These are phyloP conservation scores for Pseudisothecium myosuroides DNA, from an alignment of 225 moss, liverwort and hornwort genomes.

Conservation along the genomic window DNA sequence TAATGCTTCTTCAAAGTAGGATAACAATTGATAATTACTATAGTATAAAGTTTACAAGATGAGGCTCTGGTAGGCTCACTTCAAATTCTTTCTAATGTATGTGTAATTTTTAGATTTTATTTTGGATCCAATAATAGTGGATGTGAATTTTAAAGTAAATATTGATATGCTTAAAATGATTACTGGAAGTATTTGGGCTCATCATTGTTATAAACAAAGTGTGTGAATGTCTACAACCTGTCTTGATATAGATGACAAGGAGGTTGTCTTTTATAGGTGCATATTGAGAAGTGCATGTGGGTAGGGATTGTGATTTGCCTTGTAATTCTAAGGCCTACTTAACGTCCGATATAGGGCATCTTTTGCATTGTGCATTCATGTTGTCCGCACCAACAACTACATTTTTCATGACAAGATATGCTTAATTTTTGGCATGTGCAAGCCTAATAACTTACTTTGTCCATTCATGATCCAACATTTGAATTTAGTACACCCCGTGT, in stretches of 20 bases:
- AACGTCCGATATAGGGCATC: accelerated
- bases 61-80: not conserved
- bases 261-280: not conserved
- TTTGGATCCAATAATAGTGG: not conserved
- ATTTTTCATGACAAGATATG: not conserved
- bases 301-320: not conserved
- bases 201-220: not conserved
- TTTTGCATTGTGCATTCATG: accelerated
- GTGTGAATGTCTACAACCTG: not conserved
- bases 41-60: not conserved
- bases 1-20: not conserved
- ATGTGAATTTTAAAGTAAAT: not conserved
- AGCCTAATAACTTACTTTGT: not conserved
- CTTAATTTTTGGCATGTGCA: not conserved
- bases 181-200: not conserved
- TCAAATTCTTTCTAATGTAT: not conserved
- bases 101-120: not conserved
- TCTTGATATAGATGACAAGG: not conserved
- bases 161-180: not conserved
- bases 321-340: not conserved
- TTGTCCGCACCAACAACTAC: accelerated
- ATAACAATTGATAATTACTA: not conserved
- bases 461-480: accelerated
- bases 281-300: accelerated
- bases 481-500: not conserved